These are phyloP conservation scores for Erodium maritimum DNA, from an alignment of 345 rosid genomes.

Conservation along the genomic window DNA sequence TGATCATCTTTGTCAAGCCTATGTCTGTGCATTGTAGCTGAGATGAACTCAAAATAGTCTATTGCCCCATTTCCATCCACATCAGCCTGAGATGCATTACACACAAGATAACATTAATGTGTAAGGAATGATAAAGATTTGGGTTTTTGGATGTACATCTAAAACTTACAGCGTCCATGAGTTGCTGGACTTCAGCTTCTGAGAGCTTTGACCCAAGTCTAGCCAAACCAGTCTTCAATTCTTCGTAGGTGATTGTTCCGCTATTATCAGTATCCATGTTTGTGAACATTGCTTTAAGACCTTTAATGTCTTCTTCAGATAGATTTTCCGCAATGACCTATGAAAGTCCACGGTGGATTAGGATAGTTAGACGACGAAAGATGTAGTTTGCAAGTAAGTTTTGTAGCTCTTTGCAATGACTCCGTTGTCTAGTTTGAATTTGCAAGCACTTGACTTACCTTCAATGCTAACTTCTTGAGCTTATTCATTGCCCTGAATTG, in stretches of 20 bases:
- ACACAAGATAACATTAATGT: slow-evolving; percentile 3
- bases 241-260: slow-evolving; percentile 78
- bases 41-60: slow-evolving; percentile 71
- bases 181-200: slow-evolving; percentile 68
- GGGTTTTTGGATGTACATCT: neutral
- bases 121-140: neutral
- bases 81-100: slow-evolving; percentile 32
- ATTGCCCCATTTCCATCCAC: slow-evolving; percentile 83
- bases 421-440: too few species aligned
- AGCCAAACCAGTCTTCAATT: slow-evolving; percentile 56
- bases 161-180: slow-evolving; percentile 73
- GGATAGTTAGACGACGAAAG: neutral
- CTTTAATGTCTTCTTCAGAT: slow-evolving; percentile 68
- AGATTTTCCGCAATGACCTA: slow-evolving; percentile 80
- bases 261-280: slow-evolving; percentile 82
- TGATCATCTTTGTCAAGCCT: slow-evolving; percentile 63
- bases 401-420: too few species aligned
- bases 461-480: slow-evolving; percentile 69
- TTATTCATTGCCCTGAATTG: slow-evolving; percentile 81
- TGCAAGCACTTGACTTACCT: slow-evolving; percentile 29
- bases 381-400: neutral
- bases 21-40: slow-evolving; percentile 73
- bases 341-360: neutral
- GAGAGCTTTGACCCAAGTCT: slow-evolving; percentile 66
- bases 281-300: slow-evolving; percentile 61